Base-by-base conservation (phyloP, 2,329 filamentous ascomycete genomes). In the Fusarium tuaranense region DNA sequence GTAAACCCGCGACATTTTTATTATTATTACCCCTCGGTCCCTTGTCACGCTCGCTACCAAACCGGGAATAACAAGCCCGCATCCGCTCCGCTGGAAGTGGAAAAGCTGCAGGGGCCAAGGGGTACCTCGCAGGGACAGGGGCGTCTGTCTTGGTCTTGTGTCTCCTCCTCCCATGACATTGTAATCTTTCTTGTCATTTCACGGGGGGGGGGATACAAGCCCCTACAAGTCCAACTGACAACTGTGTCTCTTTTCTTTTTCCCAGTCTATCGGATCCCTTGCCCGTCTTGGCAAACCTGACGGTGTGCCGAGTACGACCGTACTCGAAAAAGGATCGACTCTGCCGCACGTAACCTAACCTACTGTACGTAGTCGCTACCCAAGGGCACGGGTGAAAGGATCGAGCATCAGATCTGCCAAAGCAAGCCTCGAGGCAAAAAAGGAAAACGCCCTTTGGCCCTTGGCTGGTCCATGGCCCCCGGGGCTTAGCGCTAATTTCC, bases 51-150 rank as follows among this genome's bases (percentile, higher is more conserved):
- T 51, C 60, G 41, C 51, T 63, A 68, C 65, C 61, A 36, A 71
- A 48, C 18, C 64, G 71, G 71, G 68, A 71, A 74, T 74, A 74
- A 68, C 25, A 51, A 18, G 67, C 60, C 51, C 38, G 39, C 71
- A 63, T 70, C 53, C 41, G 20, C 60, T 46, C 41, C 58, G 48
- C 48, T 60, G 38, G 38, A 61, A 20, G 22, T 60, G 57, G 36
- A 60, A 41, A 48, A 14, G 5, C 67, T 67, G 48, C 68, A 74
- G 39, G 48, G 57, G 60, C n/a, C 71, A 41, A 71, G 70, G 71
- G 71, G 67, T 60, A 44, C 36, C 36, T 34, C 39, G 36, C 53
- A 48, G 25, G 5, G 58, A 67, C 67, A 74, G 63, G 71, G 67
- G 34, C 46, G 20, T 51, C 25, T 25, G 27, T 30, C 30, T 38